Base-by-base conservation (phyloP, 2,329 filamentous ascomycete genomes). In the Trichoderma atrobrunneum region DNA sequence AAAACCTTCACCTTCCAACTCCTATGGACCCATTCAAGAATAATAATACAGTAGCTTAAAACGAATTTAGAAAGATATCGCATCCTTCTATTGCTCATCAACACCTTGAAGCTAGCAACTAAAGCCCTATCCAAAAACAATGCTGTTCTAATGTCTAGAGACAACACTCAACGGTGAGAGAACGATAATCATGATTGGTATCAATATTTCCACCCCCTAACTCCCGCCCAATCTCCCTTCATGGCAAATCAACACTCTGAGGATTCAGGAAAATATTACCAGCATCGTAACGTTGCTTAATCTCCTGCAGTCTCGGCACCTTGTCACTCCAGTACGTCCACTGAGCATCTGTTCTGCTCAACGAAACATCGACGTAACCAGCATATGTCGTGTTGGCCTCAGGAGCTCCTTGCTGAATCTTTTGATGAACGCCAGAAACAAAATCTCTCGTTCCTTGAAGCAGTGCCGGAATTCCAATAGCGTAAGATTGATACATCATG, bases 401-500 rank as follows among this genome's bases (percentile, higher is more conserved):
- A 1, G 81, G 78, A 12, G 82, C 81, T 6, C 82, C 78, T 5
- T 76, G 76, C 43, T 78, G 77, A 48, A 88, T 83, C 32, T 76
- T 81, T 14, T 80, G 73, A 76, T 89, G 85, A 60, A 91, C 81
- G 7, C 85, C 85, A 18, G 82, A 80, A 51, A 90, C 77, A 69
- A 91, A 90, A 1, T 80, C 75, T 70, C 81, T 84, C 2, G 86
- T 88, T 14, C 79, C 81, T n/a, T 81, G 74, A 1, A 81, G 82
- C 16, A 90, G 76, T 1, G 79, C 79, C 0, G 83, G 80, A 0
- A 88, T 75, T 21, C 86, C 87, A 59, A 91, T 76, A 10, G 84
- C 87, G 76, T 91, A 91, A 0, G 86, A 87, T 76, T 92, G 88
- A 77, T 89, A 86, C 81, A 89, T 90, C 80, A 91, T 86, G 54